phyloP scores from a whole-genome alignment of 192 early-diverging fungal species.

The Coemansia aciculifera region DNA sequence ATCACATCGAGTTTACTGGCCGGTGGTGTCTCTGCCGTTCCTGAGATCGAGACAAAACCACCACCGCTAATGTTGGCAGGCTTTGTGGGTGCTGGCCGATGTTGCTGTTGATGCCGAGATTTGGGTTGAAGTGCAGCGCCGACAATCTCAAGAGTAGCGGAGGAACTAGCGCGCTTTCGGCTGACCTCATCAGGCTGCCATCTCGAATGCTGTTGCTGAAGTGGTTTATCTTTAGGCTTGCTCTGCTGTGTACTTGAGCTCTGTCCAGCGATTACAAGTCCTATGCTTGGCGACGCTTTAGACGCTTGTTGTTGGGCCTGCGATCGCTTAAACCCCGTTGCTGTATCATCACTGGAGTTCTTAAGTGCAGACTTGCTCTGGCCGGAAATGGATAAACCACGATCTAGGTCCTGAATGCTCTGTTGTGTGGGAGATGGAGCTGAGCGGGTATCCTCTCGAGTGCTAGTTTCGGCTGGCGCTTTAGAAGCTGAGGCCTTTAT shows the following conservation, averaged over 20 bases:
- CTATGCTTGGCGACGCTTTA: neutral
- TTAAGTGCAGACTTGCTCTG: neutral
- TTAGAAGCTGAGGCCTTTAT: neutral
- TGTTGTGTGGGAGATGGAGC: neutral
- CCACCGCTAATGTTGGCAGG: neutral
- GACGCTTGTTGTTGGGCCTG: neutral
- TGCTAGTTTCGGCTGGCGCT: neutral
- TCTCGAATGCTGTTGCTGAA: neutral
- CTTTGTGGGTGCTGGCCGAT: neutral
- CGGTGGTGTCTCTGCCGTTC: neutral
- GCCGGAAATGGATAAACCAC: neutral
- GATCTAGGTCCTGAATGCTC: neutral
- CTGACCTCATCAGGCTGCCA: too few relatives aligned
- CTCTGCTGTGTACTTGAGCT: neutral
- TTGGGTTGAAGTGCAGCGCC: neutral
- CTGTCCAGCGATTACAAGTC: neutral
- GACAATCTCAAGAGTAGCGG: slow-evolving; percentile 1
- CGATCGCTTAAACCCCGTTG: neutral
- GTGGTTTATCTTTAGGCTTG: neutral
- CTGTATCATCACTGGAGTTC: neutral
- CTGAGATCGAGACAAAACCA: neutral
- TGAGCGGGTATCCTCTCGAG: neutral
- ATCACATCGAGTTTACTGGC: neutral
- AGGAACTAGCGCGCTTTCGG: slow-evolving; percentile 2
- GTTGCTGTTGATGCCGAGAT: neutral